Evolutionary conservation across 306 rosid species (phyloP), one percentile per base, ranked within the genome.

Genomic region (Dryas octopetala): DNA sequence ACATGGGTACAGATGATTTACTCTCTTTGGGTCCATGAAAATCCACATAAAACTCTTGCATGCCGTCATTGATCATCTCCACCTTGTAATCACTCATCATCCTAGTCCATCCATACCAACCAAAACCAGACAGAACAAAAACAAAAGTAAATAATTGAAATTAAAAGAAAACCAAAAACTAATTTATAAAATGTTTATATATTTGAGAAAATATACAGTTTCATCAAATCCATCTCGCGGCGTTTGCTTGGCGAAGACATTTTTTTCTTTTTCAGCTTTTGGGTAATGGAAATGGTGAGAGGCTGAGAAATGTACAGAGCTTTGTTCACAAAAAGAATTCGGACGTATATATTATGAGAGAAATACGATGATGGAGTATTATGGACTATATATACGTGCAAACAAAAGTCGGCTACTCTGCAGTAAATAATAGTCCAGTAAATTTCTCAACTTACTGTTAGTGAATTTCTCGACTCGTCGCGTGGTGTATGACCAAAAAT

Each of bases 211-310:
- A 43, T 61, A 52, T 84, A 90, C 93, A 93, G 91, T 82, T 93
- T 89, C 97, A 89, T 93, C 88, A 91, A 80, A 80, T 93, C 98
- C 98, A 85, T 88, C 88, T 91, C 96, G 4, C 97, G 84, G 77
- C 96, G 97, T 81, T 88, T 93, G 86, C 89, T 91, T 17, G 97
- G 97, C 4, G 96, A 93, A 78, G 93, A 86, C 98, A 93, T 93
- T 44, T 79, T 85, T 32, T 58, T 17, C 14, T 52, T 54, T 47
- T 43, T 76, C 16, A 47, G 14, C 38, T 47, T 53, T 14, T 45
- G 53, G 68, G 71, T 63, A 8, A 67, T 32, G 49, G 15, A 46
- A 51, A 17, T 1, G n/a, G 48, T 51, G 72, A 59, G 76, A 73
- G 74, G 77, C 69, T 43, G 79, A 51, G 72, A n/a, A 48, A 73